These are phyloP conservation scores for Candida mesenterica DNA, from an alignment of 1,139 yeast genomes.

Conservation along the genomic window DNA sequence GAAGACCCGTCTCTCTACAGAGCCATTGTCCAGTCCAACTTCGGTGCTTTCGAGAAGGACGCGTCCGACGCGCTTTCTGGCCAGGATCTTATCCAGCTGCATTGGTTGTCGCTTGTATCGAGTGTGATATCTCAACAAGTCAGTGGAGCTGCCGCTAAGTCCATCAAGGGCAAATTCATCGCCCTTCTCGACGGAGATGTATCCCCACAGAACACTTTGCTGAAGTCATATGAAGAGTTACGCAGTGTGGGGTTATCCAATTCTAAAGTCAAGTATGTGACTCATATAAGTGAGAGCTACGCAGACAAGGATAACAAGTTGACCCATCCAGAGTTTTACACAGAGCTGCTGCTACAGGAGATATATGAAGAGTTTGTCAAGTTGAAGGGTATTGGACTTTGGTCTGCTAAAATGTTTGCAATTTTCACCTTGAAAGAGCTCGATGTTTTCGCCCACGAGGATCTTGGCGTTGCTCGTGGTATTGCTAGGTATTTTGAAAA, in stretches of 20 bases:
- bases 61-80: conserved; percentile 18
- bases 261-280: conserved; percentile 65
- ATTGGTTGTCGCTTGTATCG: conserved; percentile 39
- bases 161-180: conserved; percentile 54
- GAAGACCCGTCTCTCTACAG: conserved; percentile 46
- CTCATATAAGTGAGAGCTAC: conserved; percentile 60
- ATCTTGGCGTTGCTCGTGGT: conserved; percentile 84
- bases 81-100: conserved; percentile 15
- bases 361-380: conserved; percentile 53
- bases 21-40: conserved; percentile 31
- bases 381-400: conserved; percentile 80
- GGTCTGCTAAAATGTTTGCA: conserved; percentile 91
- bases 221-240: conserved; percentile 44
- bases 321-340: conserved; percentile 28
- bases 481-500: conserved; percentile 58
- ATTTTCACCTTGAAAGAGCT: conserved; percentile 63
- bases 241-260: conserved; percentile 68
- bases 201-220: conserved; percentile 47
- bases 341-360: conserved; percentile 36
- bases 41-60: conserved; percentile 20
- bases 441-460: conserved; percentile 76
- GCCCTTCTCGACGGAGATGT: conserved; percentile 45
- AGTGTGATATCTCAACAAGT: conserved; percentile 78
- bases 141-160: conserved; percentile 76
- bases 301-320: conserved; percentile 35